These are phyloP conservation scores for Cladosporium sp. DNA, from an alignment of 2,329 filamentous ascomycete species.

Conservation along the genomic window DNA sequence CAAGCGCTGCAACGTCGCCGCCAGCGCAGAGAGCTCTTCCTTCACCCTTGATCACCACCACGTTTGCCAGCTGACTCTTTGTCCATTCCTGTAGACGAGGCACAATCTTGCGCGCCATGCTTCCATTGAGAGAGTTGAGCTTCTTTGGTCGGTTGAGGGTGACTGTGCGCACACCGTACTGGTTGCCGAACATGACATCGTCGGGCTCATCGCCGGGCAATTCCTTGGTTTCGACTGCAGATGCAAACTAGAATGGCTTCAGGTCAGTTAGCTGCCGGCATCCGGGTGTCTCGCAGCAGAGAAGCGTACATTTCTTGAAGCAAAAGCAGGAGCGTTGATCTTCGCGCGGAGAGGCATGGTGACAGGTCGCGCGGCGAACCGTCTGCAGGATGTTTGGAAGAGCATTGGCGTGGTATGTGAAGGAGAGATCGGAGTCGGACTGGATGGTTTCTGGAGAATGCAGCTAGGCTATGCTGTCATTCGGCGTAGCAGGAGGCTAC, in stretches of 20 bases:
- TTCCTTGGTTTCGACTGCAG: slow-evolving; percentile 50
- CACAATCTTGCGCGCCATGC: slow-evolving; percentile 93
- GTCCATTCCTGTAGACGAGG: slow-evolving; percentile 90
- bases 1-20: slow-evolving; percentile 83
- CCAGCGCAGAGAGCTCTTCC: slow-evolving; percentile 90
- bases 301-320: slow-evolving; percentile 54
- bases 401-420: slow-evolving; percentile 44
- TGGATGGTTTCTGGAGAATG: slow-evolving; percentile 10
- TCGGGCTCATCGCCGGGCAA: slow-evolving; percentile 72
- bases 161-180: slow-evolving; percentile 87
- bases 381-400: slow-evolving; percentile 45
- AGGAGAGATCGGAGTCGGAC: not conserved
- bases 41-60: slow-evolving; percentile 87
- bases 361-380: slow-evolving; percentile 41
- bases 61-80: slow-evolving; percentile 90
- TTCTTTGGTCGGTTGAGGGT: slow-evolving; percentile 93
- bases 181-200: slow-evolving; percentile 89
- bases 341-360: slow-evolving; percentile 82
- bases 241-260: slow-evolving; percentile 34
- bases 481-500: slow-evolving; percentile 15
- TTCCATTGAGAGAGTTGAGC: slow-evolving; percentile 87
- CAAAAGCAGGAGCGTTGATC: slow-evolving; percentile 62
- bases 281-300: slow-evolving; percentile 14
- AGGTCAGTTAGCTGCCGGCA: slow-evolving; percentile 36
- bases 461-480: slow-evolving; percentile 20